These are phyloP conservation scores for Hibiscus mutabilis DNA, from an alignment of 345 rosid genomes.

Conservation along the genomic window DNA sequence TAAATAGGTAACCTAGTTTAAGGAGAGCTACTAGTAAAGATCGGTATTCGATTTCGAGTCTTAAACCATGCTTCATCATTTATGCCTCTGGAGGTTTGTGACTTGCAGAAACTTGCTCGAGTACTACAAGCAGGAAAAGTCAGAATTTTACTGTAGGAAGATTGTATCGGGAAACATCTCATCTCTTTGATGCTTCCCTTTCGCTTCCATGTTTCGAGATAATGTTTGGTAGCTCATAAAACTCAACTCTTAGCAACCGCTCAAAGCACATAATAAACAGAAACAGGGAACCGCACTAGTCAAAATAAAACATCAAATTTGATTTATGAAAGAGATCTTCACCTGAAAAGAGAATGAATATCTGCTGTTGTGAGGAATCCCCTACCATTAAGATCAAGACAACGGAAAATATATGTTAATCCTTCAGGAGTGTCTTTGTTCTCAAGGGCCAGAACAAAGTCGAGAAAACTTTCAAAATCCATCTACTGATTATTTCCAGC, in stretches of 20 bases:
- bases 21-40: not conserved
- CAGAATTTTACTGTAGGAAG: slow-evolving; percentile 79
- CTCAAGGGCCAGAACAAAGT: slow-evolving; percentile 90
- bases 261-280: not conserved
- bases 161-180: slow-evolving; percentile 82
- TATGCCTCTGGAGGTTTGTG: slow-evolving; percentile 56
- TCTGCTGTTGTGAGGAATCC: slow-evolving; percentile 91
- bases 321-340: not conserved
- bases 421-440: slow-evolving; percentile 98
- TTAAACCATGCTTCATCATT: not conserved
- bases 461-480: slow-evolving; percentile 91
- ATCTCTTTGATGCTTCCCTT: slow-evolving; percentile 75
- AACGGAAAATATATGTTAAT: slow-evolving; percentile 77
- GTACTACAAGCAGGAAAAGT: slow-evolving; percentile 61
- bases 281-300: not conserved
- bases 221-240: not conserved
- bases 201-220: slow-evolving; percentile 50
- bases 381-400: slow-evolving; percentile 83
- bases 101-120: slow-evolving; percentile 54
- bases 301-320: not conserved
- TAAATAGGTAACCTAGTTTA: not conserved
- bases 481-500: slow-evolving; percentile 73
- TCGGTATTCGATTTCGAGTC: not conserved
- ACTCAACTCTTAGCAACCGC: slow-evolving; percentile 1
- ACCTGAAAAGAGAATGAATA: slow-evolving; percentile 98